A percentile compares a stretch with the other conserved stretches of the same genome.
Evolutionary conservation across 768 basidiomycete genomes (phyloP).

Genomic region (Infundibulicybe gibba): DNA sequence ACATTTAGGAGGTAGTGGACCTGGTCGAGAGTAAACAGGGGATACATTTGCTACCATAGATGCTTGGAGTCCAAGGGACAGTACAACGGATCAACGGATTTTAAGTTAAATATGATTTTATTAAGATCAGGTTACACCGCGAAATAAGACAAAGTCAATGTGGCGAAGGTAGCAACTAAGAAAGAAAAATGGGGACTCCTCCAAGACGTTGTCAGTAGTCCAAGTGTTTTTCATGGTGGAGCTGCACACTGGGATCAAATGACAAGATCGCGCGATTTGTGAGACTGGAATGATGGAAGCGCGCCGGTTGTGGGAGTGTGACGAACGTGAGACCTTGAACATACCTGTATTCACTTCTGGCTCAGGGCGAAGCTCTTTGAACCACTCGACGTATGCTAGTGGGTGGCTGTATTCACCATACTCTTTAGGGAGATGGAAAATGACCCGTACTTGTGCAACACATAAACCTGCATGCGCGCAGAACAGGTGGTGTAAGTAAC

Average conservation of each 20-base stretch:
- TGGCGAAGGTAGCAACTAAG: slow-evolving; percentile 26
- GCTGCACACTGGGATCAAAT: slow-evolving; percentile 21
- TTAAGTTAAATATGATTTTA: too few relatives aligned
- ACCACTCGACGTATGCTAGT: neutral
- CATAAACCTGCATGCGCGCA: neutral
- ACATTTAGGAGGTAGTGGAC: too few relatives aligned
- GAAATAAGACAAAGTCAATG: slow-evolving; percentile 20
- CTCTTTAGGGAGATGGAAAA: neutral
- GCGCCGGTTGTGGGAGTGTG: slow-evolving; percentile 5
- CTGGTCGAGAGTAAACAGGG: too few relatives aligned
- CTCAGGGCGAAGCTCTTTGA: neutral
- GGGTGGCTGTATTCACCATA: neutral
- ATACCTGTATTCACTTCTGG: neutral
- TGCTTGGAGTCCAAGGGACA: too few relatives aligned
- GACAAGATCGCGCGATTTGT: slow-evolving; percentile 21
- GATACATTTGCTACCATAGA: too few relatives aligned
- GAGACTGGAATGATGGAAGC: slow-evolving; percentile 17
- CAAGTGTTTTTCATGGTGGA: slow-evolving; percentile 4
- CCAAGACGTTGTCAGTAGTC: slow-evolving; percentile 14
- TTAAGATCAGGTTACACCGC: neutral
- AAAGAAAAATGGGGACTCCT: slow-evolving; percentile 16
- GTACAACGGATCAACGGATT: too few relatives aligned
- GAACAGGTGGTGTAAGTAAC: too few relatives aligned
- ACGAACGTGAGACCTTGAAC: slow-evolving; percentile 4
- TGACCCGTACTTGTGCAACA: neutral